These are phyloP conservation scores for Pseudozyma pruni DNA, from an alignment of 1,284 basidiomycete genomes.

Conservation along the genomic window DNA sequence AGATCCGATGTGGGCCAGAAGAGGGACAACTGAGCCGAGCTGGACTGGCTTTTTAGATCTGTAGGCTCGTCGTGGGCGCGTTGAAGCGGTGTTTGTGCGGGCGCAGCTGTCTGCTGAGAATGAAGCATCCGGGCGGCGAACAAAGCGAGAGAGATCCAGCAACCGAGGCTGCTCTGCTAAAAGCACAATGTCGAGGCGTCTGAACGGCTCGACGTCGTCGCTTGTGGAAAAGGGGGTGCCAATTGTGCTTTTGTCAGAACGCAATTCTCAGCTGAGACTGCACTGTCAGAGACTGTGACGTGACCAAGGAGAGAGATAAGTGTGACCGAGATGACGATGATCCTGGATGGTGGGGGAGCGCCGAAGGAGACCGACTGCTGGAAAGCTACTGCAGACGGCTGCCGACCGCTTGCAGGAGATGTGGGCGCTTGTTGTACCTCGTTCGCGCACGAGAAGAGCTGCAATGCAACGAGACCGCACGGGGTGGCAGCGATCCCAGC, in stretches of 20 bases:
- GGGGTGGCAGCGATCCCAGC: too few species aligned
- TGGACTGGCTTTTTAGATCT: conserved; percentile 1
- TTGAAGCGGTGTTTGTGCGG: conserved; percentile 29
- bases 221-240: neutral
- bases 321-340: too few species aligned
- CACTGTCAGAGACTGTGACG: too few species aligned
- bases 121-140: conserved; percentile 38
- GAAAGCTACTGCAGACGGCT: too few species aligned
- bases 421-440: too few species aligned
- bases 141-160: conserved; percentile 2
- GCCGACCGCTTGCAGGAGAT: too few species aligned
- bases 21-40: conserved; percentile 9
- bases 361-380: too few species aligned
- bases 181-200: conserved; percentile 6
- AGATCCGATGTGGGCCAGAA: conserved; percentile 10
- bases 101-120: conserved; percentile 31
- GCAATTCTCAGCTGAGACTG: too few species aligned
- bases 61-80: conserved; percentile 18
- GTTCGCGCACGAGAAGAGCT: too few species aligned
- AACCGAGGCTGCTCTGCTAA: conserved; percentile 18
- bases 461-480: too few species aligned
- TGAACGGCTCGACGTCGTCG: conserved; percentile 8
- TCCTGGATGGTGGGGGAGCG: too few species aligned
- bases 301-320: neutral
- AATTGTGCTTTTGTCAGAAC: too few species aligned